These are phyloP conservation scores for Ramalina intermedia DNA, from an alignment of 495 filamentous ascomycete genomes.

Conservation along the genomic window DNA sequence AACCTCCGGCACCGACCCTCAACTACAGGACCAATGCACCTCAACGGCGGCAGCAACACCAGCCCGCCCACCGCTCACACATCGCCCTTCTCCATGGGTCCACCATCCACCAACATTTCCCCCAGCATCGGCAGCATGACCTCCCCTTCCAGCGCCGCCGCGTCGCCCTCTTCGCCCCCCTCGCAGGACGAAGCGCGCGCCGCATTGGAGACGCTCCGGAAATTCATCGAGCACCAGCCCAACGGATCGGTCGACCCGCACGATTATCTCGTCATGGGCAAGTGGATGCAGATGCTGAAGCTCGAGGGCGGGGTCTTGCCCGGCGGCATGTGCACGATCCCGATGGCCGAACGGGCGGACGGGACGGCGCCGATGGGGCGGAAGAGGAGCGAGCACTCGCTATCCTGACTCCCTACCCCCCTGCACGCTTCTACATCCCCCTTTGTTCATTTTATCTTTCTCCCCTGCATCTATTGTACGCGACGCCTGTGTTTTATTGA, in stretches of 20 bases:
- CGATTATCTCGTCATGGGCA: conserved; percentile 71
- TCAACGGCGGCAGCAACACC: conserved; percentile 36
- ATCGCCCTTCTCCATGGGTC: conserved; percentile 36
- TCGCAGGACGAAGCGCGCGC: conserved; percentile 80
- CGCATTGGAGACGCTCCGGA: conserved; percentile 75
- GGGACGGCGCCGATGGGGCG: conserved; percentile 24
- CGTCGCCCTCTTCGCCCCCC: conserved; percentile 37
- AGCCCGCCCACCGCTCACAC: conserved; percentile 1
- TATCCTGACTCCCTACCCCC: conserved; percentile 20
- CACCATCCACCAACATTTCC: conserved; percentile 18
- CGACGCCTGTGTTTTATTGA: neutral
- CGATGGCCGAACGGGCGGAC: conserved; percentile 36
- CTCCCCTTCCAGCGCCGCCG: conserved; percentile 27
- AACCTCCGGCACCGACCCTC: conserved; percentile 5
- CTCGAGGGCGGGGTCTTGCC: conserved; percentile 46
- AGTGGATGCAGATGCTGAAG: conserved; percentile 78
- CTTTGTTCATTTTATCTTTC: conserved; percentile 2
- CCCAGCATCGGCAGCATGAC: conserved; percentile 19
- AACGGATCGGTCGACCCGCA: conserved; percentile 58
- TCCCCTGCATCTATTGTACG: conserved; percentile 10
- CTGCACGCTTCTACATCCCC: neutral
- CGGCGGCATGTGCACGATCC: conserved; percentile 55
- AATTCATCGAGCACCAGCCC: conserved; percentile 66
- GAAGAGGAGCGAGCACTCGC: conserved; percentile 41
- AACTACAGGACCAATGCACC: conserved; percentile 37